A percentile compares a stretch with the other conserved stretches of the same genome.
Conservation (phyloP, 2,329 filamentous ascomycete genomes). For the Alternaria arborescens region DNA sequence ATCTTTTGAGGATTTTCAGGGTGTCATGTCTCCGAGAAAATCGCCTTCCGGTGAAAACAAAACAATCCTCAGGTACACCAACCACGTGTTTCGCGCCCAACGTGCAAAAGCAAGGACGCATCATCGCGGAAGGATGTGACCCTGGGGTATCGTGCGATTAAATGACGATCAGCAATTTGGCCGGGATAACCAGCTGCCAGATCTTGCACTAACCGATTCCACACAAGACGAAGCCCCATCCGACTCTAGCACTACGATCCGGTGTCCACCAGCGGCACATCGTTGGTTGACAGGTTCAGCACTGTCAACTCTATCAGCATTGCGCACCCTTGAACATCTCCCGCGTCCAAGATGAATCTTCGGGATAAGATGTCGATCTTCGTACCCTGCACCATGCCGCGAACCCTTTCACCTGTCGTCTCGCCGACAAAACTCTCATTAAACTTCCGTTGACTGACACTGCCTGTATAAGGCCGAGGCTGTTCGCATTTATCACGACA, state of each 20-base stretch:
- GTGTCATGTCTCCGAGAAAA: neutral
- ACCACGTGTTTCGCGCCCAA: constrained; percentile 4
- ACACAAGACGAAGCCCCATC: constrained; percentile 5
- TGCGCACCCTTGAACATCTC: constrained; percentile 11
- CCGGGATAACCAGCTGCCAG: constrained; percentile 6
- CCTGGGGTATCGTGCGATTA: constrained; percentile 12
- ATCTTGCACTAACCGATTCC: constrained; percentile 7
- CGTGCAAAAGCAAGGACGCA: constrained; percentile 5
- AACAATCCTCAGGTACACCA: neutral
- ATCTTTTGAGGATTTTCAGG: neutral
- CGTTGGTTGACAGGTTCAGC: constrained; percentile 7
- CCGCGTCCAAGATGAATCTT: constrained; percentile 10
- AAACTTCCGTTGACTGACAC: neutral
- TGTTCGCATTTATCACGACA: neutral
- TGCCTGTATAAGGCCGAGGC: constrained; percentile 11
- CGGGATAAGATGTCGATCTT: constrained; percentile 1
- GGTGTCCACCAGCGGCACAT: constrained; percentile 7
- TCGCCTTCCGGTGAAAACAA: constrained; percentile 6
- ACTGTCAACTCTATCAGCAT: constrained; percentile 6
- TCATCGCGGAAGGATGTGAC: constrained; percentile 3
- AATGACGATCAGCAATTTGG: constrained; percentile 5
- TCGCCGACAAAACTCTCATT: constrained; percentile 9
- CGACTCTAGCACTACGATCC: constrained; percentile 1
- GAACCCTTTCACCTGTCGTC: neutral
- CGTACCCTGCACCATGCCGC: constrained; percentile 5